Base-by-base conservation (phyloP, 177 flowering plant species). In the Tripterygium wilfordii region DNA sequence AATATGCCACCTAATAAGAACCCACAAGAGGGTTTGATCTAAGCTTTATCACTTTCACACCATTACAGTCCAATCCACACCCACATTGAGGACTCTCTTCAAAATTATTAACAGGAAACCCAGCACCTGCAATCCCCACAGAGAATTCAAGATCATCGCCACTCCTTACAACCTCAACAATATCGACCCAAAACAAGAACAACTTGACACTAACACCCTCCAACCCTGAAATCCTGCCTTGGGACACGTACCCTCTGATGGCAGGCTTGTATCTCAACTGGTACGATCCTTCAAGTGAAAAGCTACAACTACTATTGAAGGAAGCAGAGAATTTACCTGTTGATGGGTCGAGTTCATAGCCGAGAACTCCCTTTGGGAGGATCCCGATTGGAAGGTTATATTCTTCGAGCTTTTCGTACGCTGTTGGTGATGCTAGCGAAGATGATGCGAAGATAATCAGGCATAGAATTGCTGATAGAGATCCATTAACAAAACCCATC, bases 131-230 rank as follows among this genome's bases (percentile, higher is more conserved):
- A 22, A 72, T 56, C 46, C 77, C 77, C 5, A 72, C 74, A 0
- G 71, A 65, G 60, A 72, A 72, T 2, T 65, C 61, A 2, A 72
- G 66, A 10, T 49, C 39, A 24, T 65, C 62, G 3, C 66, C 70
- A 7, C 27, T 32, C 52, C 77, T 45, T 3, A 28, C 30, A 27
- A 72, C 74, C 51, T 68, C 70, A 17, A 72, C 50, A 4, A 72
- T 68, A 46, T 68, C 61, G 8, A 63, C 45, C 77, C 77, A 72
- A 36, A 68, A 13, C 41, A 65, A 62, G 16, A 54, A 44, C 20
- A 72, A 35, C 68, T 72, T 72, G 10, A 72, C 77, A 26, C 70
- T 72, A 2, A 68, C 70, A 38, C 77, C 77, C 28, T 59, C 39
- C 38, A 72, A 43, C 9, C 48, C 27, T 1, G 68, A 27, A 30